A percentile compares a stretch with the other conserved stretches of the same genome.
Evolutionary conservation across 2,329 filamentous ascomycete species (phyloP).

Genomic region (Arthrobotrys megalospora): DNA sequence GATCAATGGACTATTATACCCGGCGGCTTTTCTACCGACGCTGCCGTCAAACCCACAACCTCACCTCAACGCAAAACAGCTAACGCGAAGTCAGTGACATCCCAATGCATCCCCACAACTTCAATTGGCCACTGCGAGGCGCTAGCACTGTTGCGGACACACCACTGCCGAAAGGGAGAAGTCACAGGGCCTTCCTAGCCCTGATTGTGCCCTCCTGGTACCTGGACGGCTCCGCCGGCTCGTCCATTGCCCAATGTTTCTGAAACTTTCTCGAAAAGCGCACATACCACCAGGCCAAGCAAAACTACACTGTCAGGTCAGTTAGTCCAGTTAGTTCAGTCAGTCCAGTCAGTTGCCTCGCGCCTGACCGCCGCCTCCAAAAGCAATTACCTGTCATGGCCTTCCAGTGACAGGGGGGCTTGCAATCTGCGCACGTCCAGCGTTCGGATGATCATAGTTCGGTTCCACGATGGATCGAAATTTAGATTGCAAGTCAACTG

Average conservation of each 20-base stretch:
- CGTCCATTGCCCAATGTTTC: conserved; percentile 29
- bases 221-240: conserved; percentile 60
- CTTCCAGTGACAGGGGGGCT: conserved; percentile 1
- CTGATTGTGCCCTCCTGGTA: conserved; percentile 31
- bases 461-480: conserved; percentile 58
- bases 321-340: neutral
- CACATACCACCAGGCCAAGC: conserved; percentile 22
- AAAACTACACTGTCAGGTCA: neutral
- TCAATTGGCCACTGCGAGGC: conserved; percentile 17
- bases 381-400: conserved; percentile 8
- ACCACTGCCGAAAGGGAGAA: conserved; percentile 51
- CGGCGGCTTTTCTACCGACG: conserved; percentile 61
- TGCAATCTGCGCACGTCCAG: conserved; percentile 15
- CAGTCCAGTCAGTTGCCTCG: neutral
- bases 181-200: conserved; percentile 53
- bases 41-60: conserved; percentile 57
- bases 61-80: conserved; percentile 57
- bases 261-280: conserved; percentile 60
- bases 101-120: conserved; percentile 12
- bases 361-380: conserved; percentile 11
- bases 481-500: conserved; percentile 36
- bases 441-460: conserved; percentile 54
- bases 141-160: conserved; percentile 35
- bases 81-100: conserved; percentile 27
- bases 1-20: conserved; percentile 43